These are phyloP conservation scores for Choanephora cucurbitarum DNA, from an alignment of 371 early-diverging fungal genomes.

Conservation along the genomic window DNA sequence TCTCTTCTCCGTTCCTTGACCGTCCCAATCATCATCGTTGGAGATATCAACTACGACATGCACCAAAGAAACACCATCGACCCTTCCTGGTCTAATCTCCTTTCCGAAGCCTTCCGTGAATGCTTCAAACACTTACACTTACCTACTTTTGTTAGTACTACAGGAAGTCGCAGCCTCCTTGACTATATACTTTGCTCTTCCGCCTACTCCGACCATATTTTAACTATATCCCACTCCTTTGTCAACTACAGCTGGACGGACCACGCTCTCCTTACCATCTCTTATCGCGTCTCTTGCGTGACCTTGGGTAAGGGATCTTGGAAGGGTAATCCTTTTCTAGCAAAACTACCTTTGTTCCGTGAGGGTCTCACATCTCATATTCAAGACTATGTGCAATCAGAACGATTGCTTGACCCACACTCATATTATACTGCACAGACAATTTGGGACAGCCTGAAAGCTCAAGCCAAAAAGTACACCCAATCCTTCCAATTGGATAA, in stretches of 20 bases:
- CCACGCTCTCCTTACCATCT: background rate
- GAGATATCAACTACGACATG: background rate
- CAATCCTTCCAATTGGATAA: background rate
- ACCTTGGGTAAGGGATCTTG: conserved; percentile 4
- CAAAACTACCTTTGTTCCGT: background rate
- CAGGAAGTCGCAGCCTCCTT: background rate
- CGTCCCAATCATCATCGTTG: background rate
- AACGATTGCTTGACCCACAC: background rate
- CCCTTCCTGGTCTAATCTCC: background rate
- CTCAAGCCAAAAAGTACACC: conserved; percentile 3
- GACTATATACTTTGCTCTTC: background rate
- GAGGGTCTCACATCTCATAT: background rate
- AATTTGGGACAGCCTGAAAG: conserved; percentile 1
- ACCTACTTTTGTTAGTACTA: background rate
- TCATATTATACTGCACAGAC: background rate
- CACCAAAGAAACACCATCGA: background rate
- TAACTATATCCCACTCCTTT: background rate
- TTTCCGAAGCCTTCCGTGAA: background rate
- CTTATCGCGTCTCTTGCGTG: background rate
- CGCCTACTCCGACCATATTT: background rate
- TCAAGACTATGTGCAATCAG: no score
- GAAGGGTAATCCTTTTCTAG: conserved; percentile 2
- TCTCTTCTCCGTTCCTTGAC: background rate
- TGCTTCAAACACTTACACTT: background rate
- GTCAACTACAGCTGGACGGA: conserved; percentile 2